Evolutionary conservation across 2,329 filamentous ascomycete species (phyloP).

Genomic region (Botrytis galanthina): DNA sequence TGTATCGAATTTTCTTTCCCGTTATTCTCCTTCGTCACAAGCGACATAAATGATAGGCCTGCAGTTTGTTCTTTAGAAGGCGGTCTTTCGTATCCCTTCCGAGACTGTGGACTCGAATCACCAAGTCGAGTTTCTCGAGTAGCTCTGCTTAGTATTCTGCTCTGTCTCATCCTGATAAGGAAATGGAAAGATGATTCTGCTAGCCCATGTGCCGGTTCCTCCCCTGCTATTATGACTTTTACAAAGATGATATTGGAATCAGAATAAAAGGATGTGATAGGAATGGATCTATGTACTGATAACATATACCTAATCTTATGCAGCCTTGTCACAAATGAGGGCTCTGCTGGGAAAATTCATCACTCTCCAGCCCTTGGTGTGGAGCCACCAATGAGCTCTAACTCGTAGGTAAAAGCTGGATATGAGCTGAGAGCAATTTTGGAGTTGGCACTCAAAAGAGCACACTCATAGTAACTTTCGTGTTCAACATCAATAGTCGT

Average conservation of each 20-base stretch:
- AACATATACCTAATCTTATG: neutral
- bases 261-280: neutral
- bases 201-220: neutral
- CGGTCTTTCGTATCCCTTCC: neutral
- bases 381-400: neutral
- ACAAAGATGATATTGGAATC: neutral
- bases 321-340: accelerated
- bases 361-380: neutral
- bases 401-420: neutral
- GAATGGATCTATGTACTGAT: neutral
- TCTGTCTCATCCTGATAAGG: accelerated
- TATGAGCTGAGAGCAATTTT: neutral
- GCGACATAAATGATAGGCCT: neutral
- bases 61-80: neutral
- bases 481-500: neutral
- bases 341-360: neutral
- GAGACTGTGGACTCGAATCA: neutral
- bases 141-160: neutral
- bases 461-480: neutral
- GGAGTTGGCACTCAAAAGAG: neutral
- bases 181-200: accelerated
- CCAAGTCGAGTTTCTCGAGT: neutral
- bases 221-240: accelerated
- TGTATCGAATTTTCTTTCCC: neutral
- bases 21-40: neutral